Conservation (phyloP, 2,329 filamentous ascomycete genomes). For the Diplodia mutila region DNA sequence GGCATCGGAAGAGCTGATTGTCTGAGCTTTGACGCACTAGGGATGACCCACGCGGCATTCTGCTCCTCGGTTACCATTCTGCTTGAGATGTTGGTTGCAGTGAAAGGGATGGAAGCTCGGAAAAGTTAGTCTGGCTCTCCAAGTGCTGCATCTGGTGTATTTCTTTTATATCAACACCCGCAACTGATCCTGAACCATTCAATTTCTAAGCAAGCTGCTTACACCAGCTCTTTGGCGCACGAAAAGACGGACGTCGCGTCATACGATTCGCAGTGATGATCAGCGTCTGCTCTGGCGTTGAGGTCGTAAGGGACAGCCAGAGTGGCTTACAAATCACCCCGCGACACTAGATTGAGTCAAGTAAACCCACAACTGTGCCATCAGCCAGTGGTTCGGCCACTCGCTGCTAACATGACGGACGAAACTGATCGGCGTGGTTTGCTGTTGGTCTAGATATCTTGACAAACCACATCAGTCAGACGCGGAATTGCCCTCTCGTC, state of each 20-base stretch:
- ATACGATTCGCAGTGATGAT: not conserved
- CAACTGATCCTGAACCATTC: not conserved
- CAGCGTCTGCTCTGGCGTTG: not conserved
- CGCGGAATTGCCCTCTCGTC: not conserved
- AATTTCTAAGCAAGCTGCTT: conserved; percentile 1
- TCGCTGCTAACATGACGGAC: not conserved
- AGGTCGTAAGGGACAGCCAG: not conserved
- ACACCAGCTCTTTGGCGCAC: too few species aligned
- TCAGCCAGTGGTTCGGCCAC: too few species aligned
- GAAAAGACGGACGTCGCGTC: not conserved
- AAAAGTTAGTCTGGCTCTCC: not conserved
- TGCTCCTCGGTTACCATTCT: not conserved
- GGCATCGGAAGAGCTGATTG: not conserved
- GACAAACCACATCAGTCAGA: not conserved
- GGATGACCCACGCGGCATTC: conserved; percentile 4
- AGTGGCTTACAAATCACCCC: conserved; percentile 5
- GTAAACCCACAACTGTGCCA: not conserved
- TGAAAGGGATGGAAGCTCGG: not conserved
- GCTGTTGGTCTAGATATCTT: not conserved
- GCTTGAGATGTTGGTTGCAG: not conserved
- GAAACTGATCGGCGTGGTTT: not conserved
- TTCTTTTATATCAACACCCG: not conserved
- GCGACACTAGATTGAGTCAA: not conserved
- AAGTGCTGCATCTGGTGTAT: not conserved
- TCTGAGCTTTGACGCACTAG: not conserved